Conservation (phyloP, 208 protist genomes). For the Spongospora subterranea region DNA sequence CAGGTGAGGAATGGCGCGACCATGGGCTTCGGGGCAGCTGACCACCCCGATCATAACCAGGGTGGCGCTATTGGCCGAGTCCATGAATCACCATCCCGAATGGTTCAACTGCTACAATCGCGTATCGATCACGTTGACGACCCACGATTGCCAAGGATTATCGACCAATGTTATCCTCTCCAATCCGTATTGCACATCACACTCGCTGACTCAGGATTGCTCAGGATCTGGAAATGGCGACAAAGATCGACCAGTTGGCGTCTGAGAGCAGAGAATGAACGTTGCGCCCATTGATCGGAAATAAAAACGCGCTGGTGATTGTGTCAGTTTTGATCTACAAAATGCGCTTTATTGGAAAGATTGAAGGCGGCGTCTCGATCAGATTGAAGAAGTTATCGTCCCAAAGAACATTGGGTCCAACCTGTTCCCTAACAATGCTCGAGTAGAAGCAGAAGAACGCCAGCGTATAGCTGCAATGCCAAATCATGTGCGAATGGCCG, state of each 20-base stretch:
- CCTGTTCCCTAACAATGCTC: neutral
- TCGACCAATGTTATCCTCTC: conserved; percentile 71
- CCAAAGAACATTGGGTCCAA: conserved; percentile 7
- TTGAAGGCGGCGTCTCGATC: neutral
- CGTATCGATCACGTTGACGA: conserved; percentile 86
- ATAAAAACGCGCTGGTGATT: too few relatives aligned
- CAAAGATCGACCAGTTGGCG: neutral
- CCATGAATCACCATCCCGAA: conserved; percentile 86
- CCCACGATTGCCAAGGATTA: conserved; percentile 86
- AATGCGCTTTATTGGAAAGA: neutral
- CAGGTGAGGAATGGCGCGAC: conserved; percentile 68
- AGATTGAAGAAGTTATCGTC: conserved; percentile 2
- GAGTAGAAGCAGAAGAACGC: conserved; percentile 46
- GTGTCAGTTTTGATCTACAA: too few relatives aligned
- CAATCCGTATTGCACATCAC: neutral
- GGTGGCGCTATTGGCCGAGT: neutral
- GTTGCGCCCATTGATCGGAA: neutral
- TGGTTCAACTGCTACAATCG: conserved; percentile 94
- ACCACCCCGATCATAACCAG: conserved; percentile 76
- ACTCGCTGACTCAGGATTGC: neutral
- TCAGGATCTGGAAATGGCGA: conserved; percentile 23
- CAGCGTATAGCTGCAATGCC: conserved; percentile 40
- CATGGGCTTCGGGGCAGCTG: neutral
- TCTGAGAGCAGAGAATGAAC: neutral
- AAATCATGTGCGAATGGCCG: conserved; percentile 56